These are phyloP conservation scores for Leptographium wingfieldii DNA, from an alignment of 2,329 filamentous ascomycete species.

Conservation along the genomic window DNA sequence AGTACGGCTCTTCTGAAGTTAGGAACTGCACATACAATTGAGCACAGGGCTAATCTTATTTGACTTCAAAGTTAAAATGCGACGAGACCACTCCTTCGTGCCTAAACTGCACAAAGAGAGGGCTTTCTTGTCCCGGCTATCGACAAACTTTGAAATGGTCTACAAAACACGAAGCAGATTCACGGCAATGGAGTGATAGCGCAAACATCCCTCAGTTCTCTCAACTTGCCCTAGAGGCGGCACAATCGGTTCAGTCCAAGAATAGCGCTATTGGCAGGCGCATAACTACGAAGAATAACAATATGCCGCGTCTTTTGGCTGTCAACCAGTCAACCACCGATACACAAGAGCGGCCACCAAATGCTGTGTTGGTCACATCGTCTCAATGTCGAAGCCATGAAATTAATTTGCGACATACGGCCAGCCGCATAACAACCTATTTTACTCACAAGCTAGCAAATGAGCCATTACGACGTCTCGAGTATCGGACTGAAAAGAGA, in stretches of 20 bases:
- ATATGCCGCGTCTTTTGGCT: neutral
- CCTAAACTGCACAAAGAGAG: slow-evolving; percentile 18
- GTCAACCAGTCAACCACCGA: neutral
- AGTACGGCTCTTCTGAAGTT: neutral
- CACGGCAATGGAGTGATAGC: neutral
- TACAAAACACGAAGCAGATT: slow-evolving; percentile 24
- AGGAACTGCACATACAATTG: neutral
- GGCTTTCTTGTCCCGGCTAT: slow-evolving; percentile 19
- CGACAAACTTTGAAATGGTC: slow-evolving; percentile 26
- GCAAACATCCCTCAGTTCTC: slow-evolving; percentile 5
- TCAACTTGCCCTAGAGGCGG: slow-evolving; percentile 3
- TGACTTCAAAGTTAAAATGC: slow-evolving; percentile 17
- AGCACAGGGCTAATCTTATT: neutral
- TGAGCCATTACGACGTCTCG: neutral
- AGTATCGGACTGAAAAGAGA: too few species aligned
- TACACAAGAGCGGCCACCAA: neutral
- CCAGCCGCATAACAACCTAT: neutral
- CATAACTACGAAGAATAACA: neutral
- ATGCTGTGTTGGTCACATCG: neutral
- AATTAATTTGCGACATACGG: neutral
- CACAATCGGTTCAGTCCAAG: slow-evolving; percentile 3
- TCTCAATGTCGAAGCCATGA: neutral
- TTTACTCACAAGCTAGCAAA: neutral
- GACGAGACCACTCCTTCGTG: slow-evolving; percentile 20
- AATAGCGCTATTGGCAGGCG: neutral